Evolutionary conservation across 306 rosid species (phyloP).

Genomic region (Trifolium repens): DNA sequence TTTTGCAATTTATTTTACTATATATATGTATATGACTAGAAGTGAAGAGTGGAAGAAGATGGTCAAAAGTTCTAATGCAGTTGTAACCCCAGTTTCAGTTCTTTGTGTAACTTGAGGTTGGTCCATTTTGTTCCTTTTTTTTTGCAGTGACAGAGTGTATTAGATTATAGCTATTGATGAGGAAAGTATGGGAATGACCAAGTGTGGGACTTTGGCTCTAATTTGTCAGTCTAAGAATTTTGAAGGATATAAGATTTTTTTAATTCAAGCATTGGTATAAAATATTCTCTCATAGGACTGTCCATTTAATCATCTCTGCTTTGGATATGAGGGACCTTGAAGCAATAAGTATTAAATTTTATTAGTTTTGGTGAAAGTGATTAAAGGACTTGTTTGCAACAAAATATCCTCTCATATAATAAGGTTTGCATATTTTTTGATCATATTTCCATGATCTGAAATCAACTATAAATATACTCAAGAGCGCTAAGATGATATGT

Average conservation of each 20-base stretch:
- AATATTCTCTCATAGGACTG: constrained; percentile 29
- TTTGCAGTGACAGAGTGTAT: constrained; percentile 71
- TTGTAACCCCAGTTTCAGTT: constrained; percentile 58
- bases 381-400: constrained; percentile 32
- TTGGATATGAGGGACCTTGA: constrained; percentile 48
- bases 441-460: not conserved
- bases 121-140: constrained; percentile 71
- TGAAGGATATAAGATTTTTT: constrained; percentile 36
- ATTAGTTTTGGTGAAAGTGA: constrained; percentile 24
- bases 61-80: constrained; percentile 75
- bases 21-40: constrained; percentile 12
- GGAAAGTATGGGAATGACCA: constrained; percentile 57
- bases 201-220: constrained; percentile 52
- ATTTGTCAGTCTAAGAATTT: constrained; percentile 47
- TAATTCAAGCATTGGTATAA: constrained; percentile 27
- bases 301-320: constrained; percentile 45
- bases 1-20: constrained; percentile 47
- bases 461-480: not conserved
- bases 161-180: constrained; percentile 55
- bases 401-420: constrained; percentile 1
- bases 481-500: too few relatives aligned
- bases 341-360: constrained; percentile 10
- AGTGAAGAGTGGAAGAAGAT: constrained; percentile 33
- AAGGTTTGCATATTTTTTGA: not conserved
- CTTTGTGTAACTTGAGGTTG: constrained; percentile 52